A percentile compares a stretch with the other conserved stretches of the same genome.
Conservation (phyloP, 441 rosid genomes). For the Cnidoscolus chayamansa region DNA sequence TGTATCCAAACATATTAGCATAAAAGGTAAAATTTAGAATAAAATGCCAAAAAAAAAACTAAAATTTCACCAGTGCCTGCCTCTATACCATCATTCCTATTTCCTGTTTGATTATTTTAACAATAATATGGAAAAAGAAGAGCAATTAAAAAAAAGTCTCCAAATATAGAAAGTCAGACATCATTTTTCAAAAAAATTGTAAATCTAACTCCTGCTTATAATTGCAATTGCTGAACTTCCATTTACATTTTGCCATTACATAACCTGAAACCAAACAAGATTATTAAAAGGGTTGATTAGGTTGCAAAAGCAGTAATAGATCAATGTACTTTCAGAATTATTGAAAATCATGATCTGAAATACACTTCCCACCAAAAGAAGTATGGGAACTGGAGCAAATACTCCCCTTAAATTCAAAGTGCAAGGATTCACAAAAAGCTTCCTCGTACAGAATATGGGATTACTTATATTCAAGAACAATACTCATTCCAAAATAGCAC, state of each 20-base stretch:
- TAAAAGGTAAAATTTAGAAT: constrained; percentile 4
- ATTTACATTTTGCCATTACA: background rate
- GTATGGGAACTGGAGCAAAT: background rate
- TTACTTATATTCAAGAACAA: background rate
- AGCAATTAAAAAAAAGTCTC: background rate
- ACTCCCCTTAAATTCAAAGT: constrained; percentile 1
- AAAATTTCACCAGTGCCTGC: background rate
- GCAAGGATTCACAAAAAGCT: background rate
- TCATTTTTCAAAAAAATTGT: background rate
- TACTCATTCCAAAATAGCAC: background rate
- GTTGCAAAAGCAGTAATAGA: background rate
- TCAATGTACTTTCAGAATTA: constrained; percentile 1
- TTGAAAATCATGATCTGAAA: background rate
- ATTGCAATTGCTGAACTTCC: background rate
- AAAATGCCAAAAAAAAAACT: background rate
- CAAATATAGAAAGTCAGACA: background rate
- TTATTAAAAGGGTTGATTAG: background rate
- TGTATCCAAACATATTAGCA: constrained; percentile 30
- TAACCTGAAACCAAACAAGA: constrained; percentile 7
- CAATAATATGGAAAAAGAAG: background rate
- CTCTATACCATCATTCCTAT: background rate
- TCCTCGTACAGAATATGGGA: too few relatives aligned
- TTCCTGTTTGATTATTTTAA: background rate
- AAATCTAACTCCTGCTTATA: constrained; percentile 3
- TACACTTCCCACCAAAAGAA: background rate